phyloP scores from a whole-genome alignment of 306 rosid species.

The Trifolium subterraneum region DNA sequence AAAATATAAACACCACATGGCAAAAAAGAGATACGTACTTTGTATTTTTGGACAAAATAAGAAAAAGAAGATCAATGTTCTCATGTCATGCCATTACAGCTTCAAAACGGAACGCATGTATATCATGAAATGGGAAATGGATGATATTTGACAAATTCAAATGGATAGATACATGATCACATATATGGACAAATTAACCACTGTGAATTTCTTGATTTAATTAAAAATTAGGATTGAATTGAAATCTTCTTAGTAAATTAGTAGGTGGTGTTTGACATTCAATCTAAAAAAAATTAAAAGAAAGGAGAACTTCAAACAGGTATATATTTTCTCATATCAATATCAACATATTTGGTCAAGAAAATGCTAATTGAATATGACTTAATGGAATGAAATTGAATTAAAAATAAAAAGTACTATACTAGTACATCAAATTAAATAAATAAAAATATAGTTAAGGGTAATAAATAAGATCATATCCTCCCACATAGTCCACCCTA shows the following conservation, averaged over 20 bases:
- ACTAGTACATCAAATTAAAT: background rate
- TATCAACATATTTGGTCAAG: background rate
- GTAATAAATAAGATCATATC: background rate
- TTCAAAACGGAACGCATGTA: slow-evolving; percentile 49
- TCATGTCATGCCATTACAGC: slow-evolving; percentile 56
- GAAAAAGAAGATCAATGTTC: slow-evolving; percentile 48
- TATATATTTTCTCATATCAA: background rate
- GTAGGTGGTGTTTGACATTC: too few species aligned
- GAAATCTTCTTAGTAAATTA: too few species aligned
- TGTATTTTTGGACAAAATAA: slow-evolving; percentile 48
- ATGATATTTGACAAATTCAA: slow-evolving; percentile 47
- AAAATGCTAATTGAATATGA: background rate
- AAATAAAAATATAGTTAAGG: background rate
- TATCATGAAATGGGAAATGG: slow-evolving; percentile 45
- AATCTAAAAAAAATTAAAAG: background rate
- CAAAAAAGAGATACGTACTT: slow-evolving; percentile 35
- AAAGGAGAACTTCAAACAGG: background rate
- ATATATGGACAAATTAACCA: slow-evolving; percentile 5
- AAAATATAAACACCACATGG: slow-evolving; percentile 50
- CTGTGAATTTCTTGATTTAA: slow-evolving; percentile 13
- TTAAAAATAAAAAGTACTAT: background rate
- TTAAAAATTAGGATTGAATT: too few species aligned
- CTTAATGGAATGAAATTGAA: slow-evolving; percentile 4
- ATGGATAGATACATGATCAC: slow-evolving; percentile 13
- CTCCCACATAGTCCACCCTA: too few species aligned